Conservation (phyloP, 805 yeast species). For the Candida coquimbonensis region DNA sequence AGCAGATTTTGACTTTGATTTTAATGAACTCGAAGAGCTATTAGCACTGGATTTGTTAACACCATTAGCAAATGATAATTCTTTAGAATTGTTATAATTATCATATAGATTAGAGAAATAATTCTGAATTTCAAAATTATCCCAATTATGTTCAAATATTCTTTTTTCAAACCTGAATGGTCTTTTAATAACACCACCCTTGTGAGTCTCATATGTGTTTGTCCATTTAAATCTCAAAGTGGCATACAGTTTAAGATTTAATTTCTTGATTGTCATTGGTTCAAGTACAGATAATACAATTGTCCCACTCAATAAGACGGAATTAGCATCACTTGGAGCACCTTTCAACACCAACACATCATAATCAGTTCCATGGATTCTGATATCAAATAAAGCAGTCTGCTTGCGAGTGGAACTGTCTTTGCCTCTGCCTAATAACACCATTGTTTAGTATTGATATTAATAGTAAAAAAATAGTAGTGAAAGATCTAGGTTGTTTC, state of each 20-base stretch:
- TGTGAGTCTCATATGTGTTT: slow-evolving; percentile 42
- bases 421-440: slow-evolving; percentile 16
- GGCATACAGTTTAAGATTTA: slow-evolving; percentile 60
- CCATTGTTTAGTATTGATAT: not conserved
- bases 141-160: slow-evolving; percentile 77
- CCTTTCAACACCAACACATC: slow-evolving; percentile 84
- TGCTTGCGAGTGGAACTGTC: slow-evolving; percentile 18
- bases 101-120: slow-evolving; percentile 26
- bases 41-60: slow-evolving; percentile 13
- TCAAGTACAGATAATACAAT: slow-evolving; percentile 73
- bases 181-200: slow-evolving; percentile 35
- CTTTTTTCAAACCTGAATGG: slow-evolving; percentile 50
- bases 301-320: slow-evolving; percentile 69
- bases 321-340: slow-evolving; percentile 64
- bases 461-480: too few species aligned
- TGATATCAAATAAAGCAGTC: slow-evolving; percentile 40
- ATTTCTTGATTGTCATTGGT: slow-evolving; percentile 58
- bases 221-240: slow-evolving; percentile 61
- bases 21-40: slow-evolving; percentile 20
- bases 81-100: slow-evolving; percentile 14
- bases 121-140: slow-evolving; percentile 48
- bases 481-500: not conserved
- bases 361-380: slow-evolving; percentile 61
- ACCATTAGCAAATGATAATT: not conserved
- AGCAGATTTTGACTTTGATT: slow-evolving; percentile 26